Percentiles rank a stretch among this genome's conserved stretches.
Conservation (phyloP, 1,284 basidiomycete species). For the Ceratobasidium sp. region DNA sequence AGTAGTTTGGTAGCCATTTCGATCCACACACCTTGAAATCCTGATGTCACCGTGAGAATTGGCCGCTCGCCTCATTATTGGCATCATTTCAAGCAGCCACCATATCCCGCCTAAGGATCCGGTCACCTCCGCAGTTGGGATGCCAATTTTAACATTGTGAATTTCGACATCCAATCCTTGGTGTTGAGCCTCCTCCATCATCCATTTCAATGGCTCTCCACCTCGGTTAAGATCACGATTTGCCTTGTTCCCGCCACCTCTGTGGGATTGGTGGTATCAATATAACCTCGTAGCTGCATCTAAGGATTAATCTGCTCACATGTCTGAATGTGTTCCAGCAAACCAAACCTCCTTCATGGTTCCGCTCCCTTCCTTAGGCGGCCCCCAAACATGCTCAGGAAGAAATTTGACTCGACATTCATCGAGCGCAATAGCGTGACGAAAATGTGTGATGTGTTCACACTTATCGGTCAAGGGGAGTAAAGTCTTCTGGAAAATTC, state of each 20-base stretch:
- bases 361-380: neutral
- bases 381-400: slow-evolving; percentile 51
- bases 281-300: too few relatives aligned
- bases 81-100: slow-evolving; percentile 5
- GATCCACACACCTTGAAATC: too few relatives aligned
- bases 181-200: slow-evolving; percentile 45
- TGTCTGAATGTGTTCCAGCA: slow-evolving; percentile 52
- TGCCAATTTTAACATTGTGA: neutral
- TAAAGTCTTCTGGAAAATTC: slow-evolving; percentile 48
- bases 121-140: neutral
- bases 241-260: slow-evolving; percentile 46
- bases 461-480: slow-evolving; percentile 49
- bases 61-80: slow-evolving; percentile 5
- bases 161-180: slow-evolving; percentile 30
- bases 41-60: too few relatives aligned
- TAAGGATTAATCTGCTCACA: slow-evolving; percentile 47
- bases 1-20: too few relatives aligned
- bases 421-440: slow-evolving; percentile 57
- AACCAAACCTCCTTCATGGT: slow-evolving; percentile 52
- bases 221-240: slow-evolving; percentile 42
- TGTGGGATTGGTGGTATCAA: too few relatives aligned
- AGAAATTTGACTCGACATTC: slow-evolving; percentile 56
- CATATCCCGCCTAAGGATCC: neutral
- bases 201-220: slow-evolving; percentile 45
- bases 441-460: slow-evolving; percentile 52